Conservation (phyloP, 495 filamentous ascomycete genomes). For the Aspergillus mulundensis region DNA sequence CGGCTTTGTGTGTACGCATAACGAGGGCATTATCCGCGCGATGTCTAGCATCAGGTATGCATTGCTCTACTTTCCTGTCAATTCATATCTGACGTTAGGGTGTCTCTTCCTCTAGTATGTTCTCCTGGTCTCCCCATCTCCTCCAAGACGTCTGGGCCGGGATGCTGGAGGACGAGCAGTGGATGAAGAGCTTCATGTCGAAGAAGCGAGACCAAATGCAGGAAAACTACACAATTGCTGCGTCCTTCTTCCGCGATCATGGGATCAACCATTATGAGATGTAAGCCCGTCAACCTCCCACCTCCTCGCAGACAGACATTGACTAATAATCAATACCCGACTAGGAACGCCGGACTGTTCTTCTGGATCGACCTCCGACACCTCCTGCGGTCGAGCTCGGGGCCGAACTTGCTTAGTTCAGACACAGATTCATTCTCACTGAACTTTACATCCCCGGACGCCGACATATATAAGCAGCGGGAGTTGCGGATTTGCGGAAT, state of each 20-base stretch:
- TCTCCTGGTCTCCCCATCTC: conserved; percentile 34
- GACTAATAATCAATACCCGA: no score
- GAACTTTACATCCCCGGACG: no score
- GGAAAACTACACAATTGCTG: no score
- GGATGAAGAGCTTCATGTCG: conserved; percentile 25
- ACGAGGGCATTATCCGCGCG: no score
- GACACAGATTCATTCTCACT: no score
- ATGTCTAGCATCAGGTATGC: conserved; percentile 30
- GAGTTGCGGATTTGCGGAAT: conserved; percentile 5
- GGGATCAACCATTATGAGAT: no score
- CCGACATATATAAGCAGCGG: not conserved
- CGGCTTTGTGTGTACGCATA: conserved; percentile 20
- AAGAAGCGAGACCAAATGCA: not conserved
- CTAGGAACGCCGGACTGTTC: conserved; percentile 33
- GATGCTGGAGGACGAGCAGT: conserved; percentile 35
- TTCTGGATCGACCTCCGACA: conserved; percentile 46
- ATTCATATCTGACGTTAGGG: no score
- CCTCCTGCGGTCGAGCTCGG: conserved; percentile 2
- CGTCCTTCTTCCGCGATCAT: no score
- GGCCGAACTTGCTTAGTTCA: not conserved
- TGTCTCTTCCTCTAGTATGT: conserved; percentile 15
- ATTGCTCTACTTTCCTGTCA: not conserved
- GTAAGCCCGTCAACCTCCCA: no score
- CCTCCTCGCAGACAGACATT: no score
- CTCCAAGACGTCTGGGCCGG: conserved; percentile 33